Conservation (phyloP, 1,284 basidiomycete species). For the Violaceomyces palustris region DNA sequence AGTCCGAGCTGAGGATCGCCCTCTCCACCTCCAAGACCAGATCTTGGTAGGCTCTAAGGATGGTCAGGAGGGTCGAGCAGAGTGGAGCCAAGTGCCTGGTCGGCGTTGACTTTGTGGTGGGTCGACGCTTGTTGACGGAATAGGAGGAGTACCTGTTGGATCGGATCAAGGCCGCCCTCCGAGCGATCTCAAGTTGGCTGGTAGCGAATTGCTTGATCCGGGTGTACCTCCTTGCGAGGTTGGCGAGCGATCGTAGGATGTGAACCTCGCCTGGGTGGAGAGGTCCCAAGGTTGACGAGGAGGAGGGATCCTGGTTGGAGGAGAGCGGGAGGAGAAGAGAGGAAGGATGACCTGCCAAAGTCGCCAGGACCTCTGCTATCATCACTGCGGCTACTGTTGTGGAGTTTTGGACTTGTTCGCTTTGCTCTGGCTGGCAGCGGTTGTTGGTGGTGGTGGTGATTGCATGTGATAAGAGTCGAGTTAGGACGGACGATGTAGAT, state of each 20-base stretch:
- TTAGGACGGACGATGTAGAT: too few species aligned
- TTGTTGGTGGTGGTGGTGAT: too few species aligned
- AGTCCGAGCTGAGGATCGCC: slow-evolving; percentile 13
- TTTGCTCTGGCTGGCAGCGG: slow-evolving; percentile 24
- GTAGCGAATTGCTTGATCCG: slow-evolving; percentile 27
- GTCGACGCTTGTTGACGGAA: neutral
- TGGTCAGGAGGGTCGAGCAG: slow-evolving; percentile 22
- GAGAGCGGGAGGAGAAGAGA: slow-evolving; percentile 27
- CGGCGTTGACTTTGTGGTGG: neutral
- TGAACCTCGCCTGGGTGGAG: slow-evolving; percentile 22
- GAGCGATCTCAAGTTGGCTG: too few species aligned
- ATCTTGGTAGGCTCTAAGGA: slow-evolving; percentile 20
- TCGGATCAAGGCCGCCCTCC: too few species aligned
- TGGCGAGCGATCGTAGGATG: slow-evolving; percentile 26
- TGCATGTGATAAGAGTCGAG: too few species aligned
- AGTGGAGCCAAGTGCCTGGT: slow-evolving; percentile 32
- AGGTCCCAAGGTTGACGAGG: neutral
- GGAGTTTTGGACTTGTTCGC: slow-evolving; percentile 14
- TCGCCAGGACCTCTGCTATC: slow-evolving; percentile 30
- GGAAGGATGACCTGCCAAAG: slow-evolving; percentile 30
- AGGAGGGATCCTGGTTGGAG: neutral
- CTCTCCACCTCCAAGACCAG: slow-evolving; percentile 23
- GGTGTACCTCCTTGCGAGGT: slow-evolving; percentile 16
- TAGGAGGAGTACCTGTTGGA: too few species aligned
- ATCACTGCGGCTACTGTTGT: slow-evolving; percentile 2